These are phyloP conservation scores for Xylaria sp. DNA, from an alignment of 2,329 filamentous ascomycete species.

Conservation along the genomic window DNA sequence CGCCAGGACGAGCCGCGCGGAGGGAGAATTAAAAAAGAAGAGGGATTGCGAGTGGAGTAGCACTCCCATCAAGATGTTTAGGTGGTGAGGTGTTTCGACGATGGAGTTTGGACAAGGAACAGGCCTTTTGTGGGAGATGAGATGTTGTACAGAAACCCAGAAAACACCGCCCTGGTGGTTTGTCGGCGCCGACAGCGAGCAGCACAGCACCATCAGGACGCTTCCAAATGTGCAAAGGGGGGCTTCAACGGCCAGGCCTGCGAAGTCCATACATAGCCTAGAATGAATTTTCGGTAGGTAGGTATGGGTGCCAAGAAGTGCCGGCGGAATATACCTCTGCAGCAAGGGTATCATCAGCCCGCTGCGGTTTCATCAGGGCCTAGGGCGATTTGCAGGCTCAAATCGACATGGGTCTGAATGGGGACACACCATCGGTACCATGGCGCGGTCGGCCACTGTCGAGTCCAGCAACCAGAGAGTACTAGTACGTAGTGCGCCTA, in stretches of 20 bases:
- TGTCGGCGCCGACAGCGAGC: slow-evolving; percentile 28
- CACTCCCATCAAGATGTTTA: slow-evolving; percentile 21
- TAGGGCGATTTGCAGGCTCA: slow-evolving; percentile 38
- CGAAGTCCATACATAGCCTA: slow-evolving; percentile 29
- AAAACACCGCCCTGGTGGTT: slow-evolving; percentile 21
- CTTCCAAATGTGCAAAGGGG: slow-evolving; percentile 25
- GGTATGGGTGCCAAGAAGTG: slow-evolving; percentile 34
- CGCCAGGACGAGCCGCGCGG: slow-evolving; percentile 29
- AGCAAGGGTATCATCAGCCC: slow-evolving; percentile 49
- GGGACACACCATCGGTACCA: slow-evolving; percentile 41
- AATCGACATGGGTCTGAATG: slow-evolving; percentile 45
- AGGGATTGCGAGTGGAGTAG: slow-evolving; percentile 32
- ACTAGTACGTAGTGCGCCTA: slow-evolving; percentile 2
- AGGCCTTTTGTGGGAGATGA: slow-evolving; percentile 36
- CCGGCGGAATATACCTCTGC: slow-evolving; percentile 44
- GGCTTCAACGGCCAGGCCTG: slow-evolving; percentile 32
- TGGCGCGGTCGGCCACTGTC: slow-evolving; percentile 37
- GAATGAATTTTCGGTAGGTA: slow-evolving; percentile 30
- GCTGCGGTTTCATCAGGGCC: slow-evolving; percentile 49
- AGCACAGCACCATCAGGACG: slow-evolving; percentile 21
- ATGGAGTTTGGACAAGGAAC: slow-evolving; percentile 36
- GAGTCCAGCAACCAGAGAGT: slow-evolving; percentile 9
- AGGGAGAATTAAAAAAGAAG: slow-evolving; percentile 21
- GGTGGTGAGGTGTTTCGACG: slow-evolving; percentile 32
- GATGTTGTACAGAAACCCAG: slow-evolving; percentile 30